These are phyloP conservation scores for Stephania yunnanensis DNA, from an alignment of 164 flowering plant species.

Conservation along the genomic window DNA sequence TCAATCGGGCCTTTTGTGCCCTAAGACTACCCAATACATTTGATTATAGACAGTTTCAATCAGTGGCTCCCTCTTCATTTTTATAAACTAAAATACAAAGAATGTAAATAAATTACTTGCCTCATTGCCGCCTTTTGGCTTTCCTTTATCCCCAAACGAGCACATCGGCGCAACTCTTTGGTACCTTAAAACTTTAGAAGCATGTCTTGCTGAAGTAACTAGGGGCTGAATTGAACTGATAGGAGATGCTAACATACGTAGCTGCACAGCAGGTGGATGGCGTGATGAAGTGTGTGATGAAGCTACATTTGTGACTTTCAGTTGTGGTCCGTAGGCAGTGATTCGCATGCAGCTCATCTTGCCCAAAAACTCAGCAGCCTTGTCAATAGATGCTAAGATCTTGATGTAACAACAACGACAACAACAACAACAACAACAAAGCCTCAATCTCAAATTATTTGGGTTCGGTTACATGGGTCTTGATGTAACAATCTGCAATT, in stretches of 20 bases:
- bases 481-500: background rate
- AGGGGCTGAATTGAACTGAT: constrained; percentile 7
- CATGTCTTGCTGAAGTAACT: constrained; percentile 10
- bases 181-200: constrained; percentile 17
- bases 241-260: constrained; percentile 1
- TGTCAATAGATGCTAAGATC: background rate
- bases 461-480: background rate
- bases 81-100: background rate
- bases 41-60: too few species aligned
- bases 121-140: constrained; percentile 34
- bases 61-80: background rate
- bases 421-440: too few species aligned
- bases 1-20: too few species aligned
- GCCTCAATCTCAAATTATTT: too few species aligned
- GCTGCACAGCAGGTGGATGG: constrained; percentile 9
- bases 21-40: too few species aligned
- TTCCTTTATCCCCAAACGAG: constrained; percentile 53
- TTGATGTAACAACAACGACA: background rate
- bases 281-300: background rate
- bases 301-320: constrained; percentile 7
- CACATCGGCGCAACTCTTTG: constrained; percentile 27
- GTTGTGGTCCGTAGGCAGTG: constrained; percentile 19
- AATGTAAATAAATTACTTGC: constrained; percentile 21
- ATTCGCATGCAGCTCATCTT: constrained; percentile 38
- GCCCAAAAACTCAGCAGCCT: background rate